Conservation (phyloP, 2,329 filamentous ascomycete genomes). For the Calonectria fujianensis region DNA sequence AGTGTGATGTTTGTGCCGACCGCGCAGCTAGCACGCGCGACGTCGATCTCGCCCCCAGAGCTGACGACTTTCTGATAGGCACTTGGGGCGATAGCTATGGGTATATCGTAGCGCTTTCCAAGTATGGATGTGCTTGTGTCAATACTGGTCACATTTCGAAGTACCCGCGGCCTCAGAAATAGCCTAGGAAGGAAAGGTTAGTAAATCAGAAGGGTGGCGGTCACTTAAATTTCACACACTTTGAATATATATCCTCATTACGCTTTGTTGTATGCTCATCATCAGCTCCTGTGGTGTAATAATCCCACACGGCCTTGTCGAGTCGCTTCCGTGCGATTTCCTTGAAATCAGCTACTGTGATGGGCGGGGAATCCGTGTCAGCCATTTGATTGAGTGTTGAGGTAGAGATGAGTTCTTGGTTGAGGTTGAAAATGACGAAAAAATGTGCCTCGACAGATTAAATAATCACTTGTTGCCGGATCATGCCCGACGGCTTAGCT, state of each 20-base stretch:
- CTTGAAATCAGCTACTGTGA: constrained; percentile 46
- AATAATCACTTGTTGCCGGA: background rate
- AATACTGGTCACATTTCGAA: constrained; percentile 47
- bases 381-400: background rate
- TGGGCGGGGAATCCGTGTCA: constrained; percentile 15
- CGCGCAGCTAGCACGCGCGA: constrained; percentile 50
- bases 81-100: constrained; percentile 57
- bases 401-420: background rate
- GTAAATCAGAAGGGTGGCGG: background rate
- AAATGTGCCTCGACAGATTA: background rate
- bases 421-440: background rate
- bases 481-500: background rate
- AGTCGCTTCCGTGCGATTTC: constrained; percentile 42
- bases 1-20: constrained; percentile 54
- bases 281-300: constrained; percentile 52
- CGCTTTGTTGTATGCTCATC: constrained; percentile 45
- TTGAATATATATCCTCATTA: constrained; percentile 44
- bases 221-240: constrained; percentile 30
- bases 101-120: constrained; percentile 45
- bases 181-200: background rate
- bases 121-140: constrained; percentile 43
- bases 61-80: constrained; percentile 56
- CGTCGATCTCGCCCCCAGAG: constrained; percentile 55
- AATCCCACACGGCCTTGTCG: constrained; percentile 45
- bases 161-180: constrained; percentile 37